Percentiles rank a stretch among this genome's conserved stretches.
These are phyloP conservation scores for Yarrowia bubula DNA, from an alignment of 805 yeast genomes.

Conservation along the genomic window DNA sequence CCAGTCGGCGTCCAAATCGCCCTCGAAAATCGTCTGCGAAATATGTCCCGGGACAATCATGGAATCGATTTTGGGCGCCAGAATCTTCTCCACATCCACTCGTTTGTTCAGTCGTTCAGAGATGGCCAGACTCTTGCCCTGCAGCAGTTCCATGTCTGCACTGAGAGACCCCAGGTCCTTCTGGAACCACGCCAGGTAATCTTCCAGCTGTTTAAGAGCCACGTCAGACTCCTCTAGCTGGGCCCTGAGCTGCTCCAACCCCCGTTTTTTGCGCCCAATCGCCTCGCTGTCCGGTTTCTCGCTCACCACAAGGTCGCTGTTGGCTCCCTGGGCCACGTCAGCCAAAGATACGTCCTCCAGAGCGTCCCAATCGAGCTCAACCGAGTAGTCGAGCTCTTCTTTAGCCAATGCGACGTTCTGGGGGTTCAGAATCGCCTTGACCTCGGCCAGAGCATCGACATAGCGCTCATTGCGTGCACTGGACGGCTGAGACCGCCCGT, in stretches of 20 bases:
- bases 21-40: slow-evolving; percentile 56
- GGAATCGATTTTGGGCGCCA: slow-evolving; percentile 76
- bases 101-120: slow-evolving; percentile 50
- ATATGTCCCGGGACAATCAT: slow-evolving; percentile 72
- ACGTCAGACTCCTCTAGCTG: slow-evolving; percentile 29
- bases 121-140: slow-evolving; percentile 51
- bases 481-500: slow-evolving; percentile 6
- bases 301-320: neutral
- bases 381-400: neutral
- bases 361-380: slow-evolving; percentile 18
- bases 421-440: slow-evolving; percentile 21
- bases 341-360: neutral
- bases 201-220: slow-evolving; percentile 49
- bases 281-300: slow-evolving; percentile 13
- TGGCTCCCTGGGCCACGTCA: neutral
- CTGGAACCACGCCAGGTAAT: slow-evolving; percentile 56
- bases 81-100: slow-evolving; percentile 48
- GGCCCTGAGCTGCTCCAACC: slow-evolving; percentile 29
- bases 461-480: neutral
- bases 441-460: slow-evolving; percentile 11
- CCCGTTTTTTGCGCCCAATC: slow-evolving; percentile 10
- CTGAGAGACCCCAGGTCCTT: slow-evolving; percentile 55
- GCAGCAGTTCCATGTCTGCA: slow-evolving; percentile 59
- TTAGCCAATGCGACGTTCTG: neutral
- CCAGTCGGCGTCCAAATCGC: slow-evolving; percentile 62